Conservation (phyloP, 73 alveolate species). For the Symbiodinium pilosum region DNA sequence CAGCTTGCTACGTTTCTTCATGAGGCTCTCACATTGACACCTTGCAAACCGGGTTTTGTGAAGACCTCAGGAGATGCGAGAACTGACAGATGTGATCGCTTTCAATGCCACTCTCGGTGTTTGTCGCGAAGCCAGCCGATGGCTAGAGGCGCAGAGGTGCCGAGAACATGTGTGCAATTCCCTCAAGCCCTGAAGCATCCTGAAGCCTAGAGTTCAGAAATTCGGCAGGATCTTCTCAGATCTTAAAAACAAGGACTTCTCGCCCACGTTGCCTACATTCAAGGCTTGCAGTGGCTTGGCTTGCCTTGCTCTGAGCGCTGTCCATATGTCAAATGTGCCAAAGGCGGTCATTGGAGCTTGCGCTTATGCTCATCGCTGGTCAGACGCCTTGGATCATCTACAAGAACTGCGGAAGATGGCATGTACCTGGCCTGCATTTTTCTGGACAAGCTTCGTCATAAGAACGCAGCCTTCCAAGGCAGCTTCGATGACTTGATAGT, state of each 20-base stretch:
- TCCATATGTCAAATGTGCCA: not conserved
- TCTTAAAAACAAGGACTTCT: not conserved
- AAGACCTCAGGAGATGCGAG: slow-evolving; percentile 2
- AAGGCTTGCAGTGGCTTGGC: not conserved
- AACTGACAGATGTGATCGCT: not conserved
- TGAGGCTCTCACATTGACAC: slow-evolving; percentile 18
- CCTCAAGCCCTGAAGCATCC: no score
- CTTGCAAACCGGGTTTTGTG: no score
- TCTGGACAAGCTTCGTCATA: not conserved
- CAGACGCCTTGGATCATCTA: slow-evolving; percentile 52
- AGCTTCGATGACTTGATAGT: slow-evolving; percentile 32
- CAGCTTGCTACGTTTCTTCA: slow-evolving; percentile 46
- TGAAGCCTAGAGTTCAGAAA: no score
- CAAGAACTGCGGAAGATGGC: not conserved
- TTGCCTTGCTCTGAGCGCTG: no score
- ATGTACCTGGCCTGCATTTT: not conserved
- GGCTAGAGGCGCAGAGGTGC: slow-evolving; percentile 67
- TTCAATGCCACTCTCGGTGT: slow-evolving; percentile 78
- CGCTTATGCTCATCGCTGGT: slow-evolving; percentile 46
- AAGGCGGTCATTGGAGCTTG: slow-evolving; percentile 51
- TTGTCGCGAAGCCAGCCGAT: slow-evolving; percentile 66
- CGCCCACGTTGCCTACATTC: slow-evolving; percentile 41
- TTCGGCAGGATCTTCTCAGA: slow-evolving; percentile 32
- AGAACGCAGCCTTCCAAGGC: not conserved
- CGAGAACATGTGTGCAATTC: not conserved